Evolutionary conservation across 306 rosid species (phyloP), one percentile per base, ranked within the genome.

Genomic region (Glycine latifolia): DNA sequence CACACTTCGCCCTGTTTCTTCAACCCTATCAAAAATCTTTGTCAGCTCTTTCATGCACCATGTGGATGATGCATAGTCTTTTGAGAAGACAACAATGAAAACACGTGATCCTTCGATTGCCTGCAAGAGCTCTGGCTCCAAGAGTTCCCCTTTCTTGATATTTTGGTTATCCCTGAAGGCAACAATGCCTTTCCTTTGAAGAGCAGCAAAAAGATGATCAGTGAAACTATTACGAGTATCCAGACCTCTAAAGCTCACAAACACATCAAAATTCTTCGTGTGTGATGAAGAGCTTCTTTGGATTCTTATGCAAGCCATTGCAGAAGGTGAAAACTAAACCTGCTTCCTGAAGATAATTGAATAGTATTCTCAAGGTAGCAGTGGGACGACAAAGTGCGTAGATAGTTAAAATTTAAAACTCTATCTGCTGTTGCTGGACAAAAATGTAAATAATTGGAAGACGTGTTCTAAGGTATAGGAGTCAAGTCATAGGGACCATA

Each of bases 1-100:
- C 7, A 81, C 47, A 3, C 7, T 4, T 14, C 41, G 44, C 13
- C 75, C 72, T 1, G 10, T 6, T 7, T 13, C 52, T 16, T 49
- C 0, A 54, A 43, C 14, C 26, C 12, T 46, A 0, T 77, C 62
- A 1, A 43, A 46, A 3, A 85, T 72, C 66, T 56, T 55, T 7
- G 12, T 49, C 0, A 85, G 67, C 13, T 85, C 85, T 12, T 6
- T 47, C 72, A 81, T 47, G 79, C 88, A 81, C 88, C 85, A 85
- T 0, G 76, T 62, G 2, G 85, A 84, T 2, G 77, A 50, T 31
- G 81, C 85, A 76, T 68, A 82, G 49, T 65, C 2, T 20, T 65
- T 65, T 5, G 70, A 65, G 48, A 58, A 58, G 12, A 58, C 63
- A 58, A 58, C 63, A 58, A 58, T 17, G 6, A 58, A 58, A 17